These are phyloP conservation scores for Penicillium sp. DNA, from an alignment of 2,329 filamentous ascomycete genomes.

Conservation along the genomic window DNA sequence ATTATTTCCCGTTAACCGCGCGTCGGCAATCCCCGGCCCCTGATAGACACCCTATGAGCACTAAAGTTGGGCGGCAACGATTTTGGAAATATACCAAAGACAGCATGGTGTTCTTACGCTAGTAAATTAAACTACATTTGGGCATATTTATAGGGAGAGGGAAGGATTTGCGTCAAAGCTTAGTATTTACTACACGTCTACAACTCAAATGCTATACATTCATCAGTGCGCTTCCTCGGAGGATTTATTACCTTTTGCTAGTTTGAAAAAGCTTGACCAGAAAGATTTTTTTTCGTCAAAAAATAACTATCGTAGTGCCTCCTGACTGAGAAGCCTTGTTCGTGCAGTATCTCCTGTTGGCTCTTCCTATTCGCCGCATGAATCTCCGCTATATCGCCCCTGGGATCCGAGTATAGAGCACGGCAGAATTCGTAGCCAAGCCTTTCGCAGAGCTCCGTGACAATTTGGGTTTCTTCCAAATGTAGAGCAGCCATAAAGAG, in stretches of 20 bases:
- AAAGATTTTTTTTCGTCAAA: background rate
- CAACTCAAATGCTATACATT: background rate
- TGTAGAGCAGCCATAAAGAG: background rate
- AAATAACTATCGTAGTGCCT: background rate
- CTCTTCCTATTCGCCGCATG: background rate
- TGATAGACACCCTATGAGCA: background rate
- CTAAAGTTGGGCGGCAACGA: background rate
- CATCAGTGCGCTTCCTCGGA: background rate
- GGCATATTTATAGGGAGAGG: background rate
- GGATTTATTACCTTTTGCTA: background rate
- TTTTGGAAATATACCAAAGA: background rate
- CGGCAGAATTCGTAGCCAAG: background rate
- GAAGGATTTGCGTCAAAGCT: background rate
- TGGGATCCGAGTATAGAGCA: background rate
- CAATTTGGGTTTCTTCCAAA: background rate
- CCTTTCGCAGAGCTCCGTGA: background rate
- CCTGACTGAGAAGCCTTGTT: background rate
- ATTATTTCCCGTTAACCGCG: constrained; percentile 5
- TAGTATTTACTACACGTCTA: background rate
- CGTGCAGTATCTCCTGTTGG: background rate
- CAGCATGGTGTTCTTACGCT: background rate
- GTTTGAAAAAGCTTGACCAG: background rate
- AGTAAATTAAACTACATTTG: background rate
- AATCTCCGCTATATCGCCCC: background rate
- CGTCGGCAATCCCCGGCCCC: constrained; percentile 13